phyloP scores from a whole-genome alignment of 495 filamentous ascomycete species.

The Penicillium alfredii region DNA sequence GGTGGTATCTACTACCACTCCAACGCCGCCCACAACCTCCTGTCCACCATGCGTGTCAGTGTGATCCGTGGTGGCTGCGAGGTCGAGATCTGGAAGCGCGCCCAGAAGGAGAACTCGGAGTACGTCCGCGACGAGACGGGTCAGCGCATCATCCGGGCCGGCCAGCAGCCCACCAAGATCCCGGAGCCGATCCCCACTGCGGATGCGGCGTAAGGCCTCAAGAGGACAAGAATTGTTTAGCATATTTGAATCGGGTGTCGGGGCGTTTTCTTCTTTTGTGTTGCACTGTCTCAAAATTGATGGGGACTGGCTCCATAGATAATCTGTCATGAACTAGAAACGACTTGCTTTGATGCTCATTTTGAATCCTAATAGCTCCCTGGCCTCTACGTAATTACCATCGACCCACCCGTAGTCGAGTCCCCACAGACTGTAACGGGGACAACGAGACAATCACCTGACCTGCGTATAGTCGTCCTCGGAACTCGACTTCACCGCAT shows the following conservation, averaged over 20 bases:
- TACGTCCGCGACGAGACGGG: slow-evolving; percentile 77
- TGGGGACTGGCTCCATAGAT: no score
- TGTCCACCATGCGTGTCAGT: slow-evolving; percentile 94
- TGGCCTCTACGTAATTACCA: no score
- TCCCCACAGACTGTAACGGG: no score
- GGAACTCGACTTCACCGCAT: no score
- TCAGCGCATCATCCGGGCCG: slow-evolving; percentile 81
- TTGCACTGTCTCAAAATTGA: background rate
- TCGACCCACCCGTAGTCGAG: no score
- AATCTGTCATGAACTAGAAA: background rate
- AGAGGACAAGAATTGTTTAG: slow-evolving; percentile 7
- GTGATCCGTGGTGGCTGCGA: slow-evolving; percentile 95
- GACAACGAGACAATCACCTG: no score
- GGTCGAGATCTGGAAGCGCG: slow-evolving; percentile 98
- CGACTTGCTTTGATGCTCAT: slow-evolving; percentile 5
- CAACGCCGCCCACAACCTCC: slow-evolving; percentile 95
- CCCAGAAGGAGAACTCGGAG: slow-evolving; percentile 75
- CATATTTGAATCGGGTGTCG: no score
- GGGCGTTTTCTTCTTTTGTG: no score
- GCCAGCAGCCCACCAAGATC: slow-evolving; percentile 84
- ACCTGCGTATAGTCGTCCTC: no score
- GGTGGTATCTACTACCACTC: slow-evolving; percentile 97
- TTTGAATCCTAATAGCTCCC: no score
- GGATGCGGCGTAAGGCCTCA: slow-evolving; percentile 37
- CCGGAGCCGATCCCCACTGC: slow-evolving; percentile 42